Conservation (phyloP, 257 asterid genomes). For the Sherardia arvensis region DNA sequence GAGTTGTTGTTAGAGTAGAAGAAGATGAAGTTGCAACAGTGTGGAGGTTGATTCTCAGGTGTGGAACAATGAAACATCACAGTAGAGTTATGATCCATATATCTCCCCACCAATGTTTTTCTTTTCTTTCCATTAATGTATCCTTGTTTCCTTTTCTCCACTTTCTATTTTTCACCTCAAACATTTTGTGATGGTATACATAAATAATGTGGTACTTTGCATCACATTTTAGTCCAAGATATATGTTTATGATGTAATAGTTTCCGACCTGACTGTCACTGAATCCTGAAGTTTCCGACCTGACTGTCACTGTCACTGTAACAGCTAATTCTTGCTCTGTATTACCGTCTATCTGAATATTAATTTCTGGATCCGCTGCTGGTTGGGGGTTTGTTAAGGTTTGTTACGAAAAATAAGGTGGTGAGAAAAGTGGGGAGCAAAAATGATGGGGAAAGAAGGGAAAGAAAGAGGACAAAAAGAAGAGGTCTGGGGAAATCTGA, state of each 20-base stretch:
- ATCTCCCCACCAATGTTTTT: constrained; percentile 8
- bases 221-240: too few relatives aligned
- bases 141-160: neutral
- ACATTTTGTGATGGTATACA: neutral
- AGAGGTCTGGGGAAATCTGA: constrained; percentile 9
- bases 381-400: neutral
- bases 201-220: neutral
- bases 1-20: neutral
- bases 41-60: constrained; percentile 23
- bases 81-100: neutral
- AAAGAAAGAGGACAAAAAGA: constrained; percentile 16
- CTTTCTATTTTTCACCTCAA: constrained; percentile 2
- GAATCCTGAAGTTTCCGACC: too few relatives aligned
- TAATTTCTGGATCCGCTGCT: too few relatives aligned
- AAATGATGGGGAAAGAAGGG: constrained; percentile 3
- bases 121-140: neutral
- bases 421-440: constrained; percentile 7
- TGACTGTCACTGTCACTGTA: too few relatives aligned
- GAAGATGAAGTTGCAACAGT: neutral
- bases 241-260: too few relatives aligned
- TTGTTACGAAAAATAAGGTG: neutral
- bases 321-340: too few relatives aligned
- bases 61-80: constrained; percentile 19
- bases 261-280: too few relatives aligned
- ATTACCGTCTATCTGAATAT: too few relatives aligned